Conservation (phyloP, 805 yeast species). For the Cyberlindnera euphorbiae region DNA sequence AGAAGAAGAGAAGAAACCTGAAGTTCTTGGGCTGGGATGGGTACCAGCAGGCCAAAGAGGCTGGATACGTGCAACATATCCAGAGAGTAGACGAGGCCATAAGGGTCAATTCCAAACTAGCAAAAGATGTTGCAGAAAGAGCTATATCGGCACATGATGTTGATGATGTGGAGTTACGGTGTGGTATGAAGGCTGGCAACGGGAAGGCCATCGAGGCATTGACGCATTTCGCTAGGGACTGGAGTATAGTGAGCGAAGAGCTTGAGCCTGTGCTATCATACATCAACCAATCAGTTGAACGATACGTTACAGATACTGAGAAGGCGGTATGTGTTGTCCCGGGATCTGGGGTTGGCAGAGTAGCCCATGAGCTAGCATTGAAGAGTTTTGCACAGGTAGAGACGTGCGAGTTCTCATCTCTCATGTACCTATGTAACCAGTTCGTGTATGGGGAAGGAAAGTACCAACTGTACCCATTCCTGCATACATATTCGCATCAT, state of each 20-base stretch:
- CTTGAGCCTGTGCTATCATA: slow-evolving; percentile 50
- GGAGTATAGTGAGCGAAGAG: slow-evolving; percentile 53
- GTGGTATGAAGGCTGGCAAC: slow-evolving; percentile 24
- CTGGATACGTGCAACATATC: slow-evolving; percentile 53
- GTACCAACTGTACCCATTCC: slow-evolving; percentile 40
- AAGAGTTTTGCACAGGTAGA: slow-evolving; percentile 47
- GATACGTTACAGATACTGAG: slow-evolving; percentile 25
- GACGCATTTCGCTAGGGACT: slow-evolving; percentile 77
- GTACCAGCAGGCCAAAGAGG: slow-evolving; percentile 45
- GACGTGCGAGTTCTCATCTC: slow-evolving; percentile 69
- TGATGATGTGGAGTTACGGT: slow-evolving; percentile 39
- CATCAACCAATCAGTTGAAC: slow-evolving; percentile 38
- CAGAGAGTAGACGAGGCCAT: slow-evolving; percentile 43
- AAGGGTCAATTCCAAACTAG: slow-evolving; percentile 41
- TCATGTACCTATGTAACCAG: slow-evolving; percentile 69
- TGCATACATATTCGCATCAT: slow-evolving; percentile 71
- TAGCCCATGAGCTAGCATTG: slow-evolving; percentile 57
- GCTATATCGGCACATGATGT: slow-evolving; percentile 35
- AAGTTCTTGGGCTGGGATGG: slow-evolving; percentile 50
- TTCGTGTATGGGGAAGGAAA: slow-evolving; percentile 39
- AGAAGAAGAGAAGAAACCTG: slow-evolving; percentile 38
- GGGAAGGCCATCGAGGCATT: slow-evolving; percentile 60
- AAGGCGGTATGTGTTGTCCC: slow-evolving; percentile 65
- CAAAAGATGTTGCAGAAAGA: slow-evolving; percentile 39
- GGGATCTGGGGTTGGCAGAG: slow-evolving; percentile 82